Percentiles rank a stretch among this genome's conserved stretches.
These are phyloP conservation scores for Vitis rotundifolia DNA, from an alignment of 164 flowering plant species.

Conservation along the genomic window DNA sequence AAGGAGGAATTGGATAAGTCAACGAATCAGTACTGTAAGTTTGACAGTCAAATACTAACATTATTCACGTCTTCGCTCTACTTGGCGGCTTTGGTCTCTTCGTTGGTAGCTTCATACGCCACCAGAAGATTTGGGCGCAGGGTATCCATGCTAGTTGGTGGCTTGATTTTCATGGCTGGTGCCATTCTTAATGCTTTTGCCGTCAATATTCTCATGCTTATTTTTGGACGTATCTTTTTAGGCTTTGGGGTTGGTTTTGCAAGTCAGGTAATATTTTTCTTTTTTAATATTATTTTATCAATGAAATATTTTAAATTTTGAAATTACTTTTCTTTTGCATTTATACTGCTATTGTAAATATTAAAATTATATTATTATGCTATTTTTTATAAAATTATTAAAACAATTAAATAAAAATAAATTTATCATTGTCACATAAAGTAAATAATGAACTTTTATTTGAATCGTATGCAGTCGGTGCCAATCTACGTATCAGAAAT, in stretches of 20 bases:
- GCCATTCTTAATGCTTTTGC: slow-evolving; percentile 19
- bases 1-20: slow-evolving; percentile 6
- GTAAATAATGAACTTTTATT: neutral
- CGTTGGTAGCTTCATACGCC: slow-evolving; percentile 14
- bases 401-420: too few relatives aligned
- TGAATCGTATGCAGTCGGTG: slow-evolving; percentile 10
- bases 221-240: slow-evolving; percentile 17
- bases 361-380: too few relatives aligned
- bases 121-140: slow-evolving; percentile 12
- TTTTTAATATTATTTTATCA: too few relatives aligned
- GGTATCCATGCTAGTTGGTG: slow-evolving; percentile 16
- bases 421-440: too few relatives aligned
- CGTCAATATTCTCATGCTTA: slow-evolving; percentile 13
- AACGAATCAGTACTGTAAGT: slow-evolving; percentile 20
- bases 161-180: slow-evolving; percentile 9
- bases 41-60: slow-evolving; percentile 19
- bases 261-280: slow-evolving; percentile 10
- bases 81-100: slow-evolving; percentile 15
- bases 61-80: slow-evolving; percentile 22
- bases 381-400: too few relatives aligned
- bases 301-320: too few relatives aligned
- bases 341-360: too few relatives aligned
- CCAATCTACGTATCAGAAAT: slow-evolving; percentile 24
- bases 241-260: slow-evolving; percentile 22
- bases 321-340: too few relatives aligned